Base-by-base conservation (phyloP, 2,329 filamentous ascomycete species). In the Hypoxylon rubiginosum region DNA sequence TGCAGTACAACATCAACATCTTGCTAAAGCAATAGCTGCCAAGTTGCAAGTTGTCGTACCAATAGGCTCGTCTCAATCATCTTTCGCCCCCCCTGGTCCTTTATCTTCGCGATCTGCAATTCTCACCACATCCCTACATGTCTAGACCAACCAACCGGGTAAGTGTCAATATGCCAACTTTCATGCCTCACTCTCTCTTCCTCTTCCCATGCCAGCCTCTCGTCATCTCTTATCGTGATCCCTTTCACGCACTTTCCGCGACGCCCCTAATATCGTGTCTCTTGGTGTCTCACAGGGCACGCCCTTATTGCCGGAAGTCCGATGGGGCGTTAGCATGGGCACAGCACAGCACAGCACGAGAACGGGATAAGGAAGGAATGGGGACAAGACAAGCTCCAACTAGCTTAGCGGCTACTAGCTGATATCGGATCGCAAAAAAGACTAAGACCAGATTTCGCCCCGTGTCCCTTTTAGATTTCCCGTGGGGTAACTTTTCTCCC, bases 271-370 rank as follows among this genome's bases (percentile, higher is more conserved):
- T 50, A 45, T 46, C 41, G 19, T 39, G 28, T 39, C 48, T 43
- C 39, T 21, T 66, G 26, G 43, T 36, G 52, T 53, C 28, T 51
- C 49, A 41, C 57, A 52, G 45, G 6, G 11, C 39, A 24, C 26
- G 10, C 30, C 24, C 13, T 58, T 55, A 52, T 59, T n/a, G 17
- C 60, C 67, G 67, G 67, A 69, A 63, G 54, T 69, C 67, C 67
- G 67, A 57, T 67, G 67, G 64, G 61, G 67, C 45, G 58, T 54
- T 24, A 24, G 21, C 21, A 24, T 24, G 21, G 21, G 21, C 21
- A 24, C 21, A 58, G 58, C 64, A 30, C 26, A 8, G 39, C 36
- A 43, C 39, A 46, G 30, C 4, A 41, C 36, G 6, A 7, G 4
- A 41, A 41, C 6, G 36, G n/a, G 36, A 41, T 13, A 41, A 17